Conservation (phyloP, 2,329 filamentous ascomycete genomes). For the Alternaria brassicicola region DNA sequence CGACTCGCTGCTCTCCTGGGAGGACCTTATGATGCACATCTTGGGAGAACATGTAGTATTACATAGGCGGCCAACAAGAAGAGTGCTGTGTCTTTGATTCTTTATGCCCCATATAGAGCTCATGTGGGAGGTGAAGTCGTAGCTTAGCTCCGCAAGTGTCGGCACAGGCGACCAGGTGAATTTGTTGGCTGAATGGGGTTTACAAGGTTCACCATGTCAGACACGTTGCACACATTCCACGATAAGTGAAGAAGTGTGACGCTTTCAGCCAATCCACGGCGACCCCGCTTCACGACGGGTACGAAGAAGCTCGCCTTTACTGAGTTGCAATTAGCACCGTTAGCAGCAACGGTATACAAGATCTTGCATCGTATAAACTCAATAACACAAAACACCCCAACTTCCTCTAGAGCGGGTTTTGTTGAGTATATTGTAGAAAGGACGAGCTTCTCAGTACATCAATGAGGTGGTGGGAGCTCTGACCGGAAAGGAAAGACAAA, state of each 20-base stretch:
- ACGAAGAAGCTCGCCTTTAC: background rate
- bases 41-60: background rate
- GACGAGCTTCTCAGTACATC: background rate
- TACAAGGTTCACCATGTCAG: background rate
- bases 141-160: background rate
- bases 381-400: background rate
- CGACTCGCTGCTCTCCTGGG: background rate
- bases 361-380: background rate
- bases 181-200: background rate
- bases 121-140: background rate
- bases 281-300: background rate
- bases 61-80: background rate
- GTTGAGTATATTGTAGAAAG: background rate
- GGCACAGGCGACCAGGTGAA: background rate
- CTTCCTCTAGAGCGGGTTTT: background rate
- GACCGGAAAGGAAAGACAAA: background rate
- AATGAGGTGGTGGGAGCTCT: background rate
- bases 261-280: background rate
- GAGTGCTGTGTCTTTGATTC: background rate
- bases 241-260: background rate
- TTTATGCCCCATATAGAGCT: background rate
- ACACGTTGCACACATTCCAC: background rate
- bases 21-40: background rate
- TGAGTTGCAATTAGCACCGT: background rate
- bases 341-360: background rate